A percentile compares a stretch with the other conserved stretches of the same genome.
These are phyloP conservation scores for Trichoderma sp. DNA, from an alignment of 2,329 filamentous ascomycete genomes.

Conservation along the genomic window DNA sequence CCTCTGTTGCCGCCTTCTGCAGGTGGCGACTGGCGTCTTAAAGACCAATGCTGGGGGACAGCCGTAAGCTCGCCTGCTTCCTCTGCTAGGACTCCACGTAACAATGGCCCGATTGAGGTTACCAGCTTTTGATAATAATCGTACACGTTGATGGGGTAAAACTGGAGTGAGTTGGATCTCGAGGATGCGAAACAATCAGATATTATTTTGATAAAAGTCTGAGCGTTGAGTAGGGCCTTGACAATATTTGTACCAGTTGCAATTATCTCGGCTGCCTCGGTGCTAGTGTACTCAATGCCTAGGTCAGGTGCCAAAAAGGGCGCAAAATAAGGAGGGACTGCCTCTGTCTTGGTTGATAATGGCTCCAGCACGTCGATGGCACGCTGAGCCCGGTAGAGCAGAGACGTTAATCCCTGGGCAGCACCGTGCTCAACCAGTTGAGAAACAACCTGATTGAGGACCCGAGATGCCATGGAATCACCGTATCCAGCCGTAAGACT, in stretches of 20 bases:
- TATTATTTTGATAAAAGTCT: slow-evolving; percentile 73
- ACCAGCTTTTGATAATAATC: slow-evolving; percentile 80
- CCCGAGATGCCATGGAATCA: slow-evolving; percentile 64
- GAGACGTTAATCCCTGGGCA: slow-evolving; percentile 75
- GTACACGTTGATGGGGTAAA: slow-evolving; percentile 76
- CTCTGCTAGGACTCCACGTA: slow-evolving; percentile 81
- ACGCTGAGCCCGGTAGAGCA: slow-evolving; percentile 71
- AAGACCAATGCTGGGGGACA: slow-evolving; percentile 68
- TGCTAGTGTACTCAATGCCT: slow-evolving; percentile 34
- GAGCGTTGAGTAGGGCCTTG: slow-evolving; percentile 74
- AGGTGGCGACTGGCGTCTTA: slow-evolving; percentile 33
- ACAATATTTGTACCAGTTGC: slow-evolving; percentile 70
- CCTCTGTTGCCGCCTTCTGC: slow-evolving; percentile 25
- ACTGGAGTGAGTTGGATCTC: slow-evolving; percentile 62
- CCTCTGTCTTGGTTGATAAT: slow-evolving; percentile 54
- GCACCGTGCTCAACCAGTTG: slow-evolving; percentile 78
- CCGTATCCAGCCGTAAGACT: slow-evolving; percentile 66
- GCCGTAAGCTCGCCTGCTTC: slow-evolving; percentile 71
- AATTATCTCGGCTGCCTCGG: slow-evolving; percentile 40
- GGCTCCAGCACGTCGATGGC: slow-evolving; percentile 67
- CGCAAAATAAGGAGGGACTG: slow-evolving; percentile 65
- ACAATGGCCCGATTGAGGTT: slow-evolving; percentile 70
- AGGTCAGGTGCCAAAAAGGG: slow-evolving; percentile 56
- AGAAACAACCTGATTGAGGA: slow-evolving; percentile 71
- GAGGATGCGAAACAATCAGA: slow-evolving; percentile 71